phyloP scores from a whole-genome alignment of 2,329 filamentous ascomycete genomes.

The Leptographium galeiforme region DNA sequence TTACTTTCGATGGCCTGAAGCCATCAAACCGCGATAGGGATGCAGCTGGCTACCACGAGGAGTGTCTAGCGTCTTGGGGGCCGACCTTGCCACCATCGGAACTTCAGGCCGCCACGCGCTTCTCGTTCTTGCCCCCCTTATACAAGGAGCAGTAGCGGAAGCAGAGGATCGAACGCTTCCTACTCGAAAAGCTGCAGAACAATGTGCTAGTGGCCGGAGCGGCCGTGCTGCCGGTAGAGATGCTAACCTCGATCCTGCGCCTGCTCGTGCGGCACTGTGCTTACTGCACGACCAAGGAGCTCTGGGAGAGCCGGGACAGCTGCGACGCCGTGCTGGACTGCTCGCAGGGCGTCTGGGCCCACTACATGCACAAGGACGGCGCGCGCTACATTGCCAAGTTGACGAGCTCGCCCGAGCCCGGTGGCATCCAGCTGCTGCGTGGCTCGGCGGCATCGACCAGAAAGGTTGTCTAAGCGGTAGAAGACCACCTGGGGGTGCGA shows the following conservation, averaged over 20 bases:
- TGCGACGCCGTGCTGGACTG: background rate
- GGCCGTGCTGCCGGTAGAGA: background rate
- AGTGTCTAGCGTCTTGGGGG: background rate
- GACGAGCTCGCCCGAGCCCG: background rate
- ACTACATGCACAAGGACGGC: background rate
- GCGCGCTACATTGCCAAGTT: background rate
- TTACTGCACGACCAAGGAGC: background rate
- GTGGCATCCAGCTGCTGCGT: background rate
- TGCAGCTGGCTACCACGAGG: background rate
- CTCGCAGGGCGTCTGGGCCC: background rate
- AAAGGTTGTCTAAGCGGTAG: background rate
- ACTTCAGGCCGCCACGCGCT: background rate
- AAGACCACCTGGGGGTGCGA: slow-evolving; percentile 1
- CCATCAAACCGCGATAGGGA: background rate
- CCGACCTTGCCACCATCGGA: background rate
- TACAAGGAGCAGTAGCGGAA: background rate
- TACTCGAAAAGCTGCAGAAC: background rate
- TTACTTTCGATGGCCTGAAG: background rate
- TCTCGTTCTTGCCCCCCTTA: background rate
- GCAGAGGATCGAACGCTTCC: background rate
- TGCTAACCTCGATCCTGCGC: background rate
- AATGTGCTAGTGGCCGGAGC: background rate
- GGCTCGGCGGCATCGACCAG: background rate
- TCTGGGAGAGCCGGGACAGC: background rate
- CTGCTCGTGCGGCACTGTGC: background rate